These are phyloP conservation scores for Drechslerella dactyloides DNA, from an alignment of 2,329 filamentous ascomycete species.

Conservation along the genomic window DNA sequence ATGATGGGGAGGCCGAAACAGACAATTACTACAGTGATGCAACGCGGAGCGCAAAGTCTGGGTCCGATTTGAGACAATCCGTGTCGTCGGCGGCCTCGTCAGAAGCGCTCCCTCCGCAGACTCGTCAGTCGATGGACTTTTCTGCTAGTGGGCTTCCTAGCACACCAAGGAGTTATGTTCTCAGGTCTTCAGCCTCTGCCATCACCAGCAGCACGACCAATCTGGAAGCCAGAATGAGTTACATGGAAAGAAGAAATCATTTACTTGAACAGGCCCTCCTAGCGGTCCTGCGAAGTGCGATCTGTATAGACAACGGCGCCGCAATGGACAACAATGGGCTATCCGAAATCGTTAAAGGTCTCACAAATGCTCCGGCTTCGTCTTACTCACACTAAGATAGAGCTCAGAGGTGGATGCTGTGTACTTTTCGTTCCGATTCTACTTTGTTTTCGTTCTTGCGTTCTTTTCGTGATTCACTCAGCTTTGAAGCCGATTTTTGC, in stretches of 20 bases:
- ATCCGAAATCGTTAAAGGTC: slow-evolving; percentile 34
- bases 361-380: slow-evolving; percentile 10
- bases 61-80: slow-evolving; percentile 9
- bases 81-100: slow-evolving; percentile 29
- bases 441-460: too few relatives aligned
- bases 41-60: neutral
- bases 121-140: slow-evolving; percentile 10
- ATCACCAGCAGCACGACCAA: neutral
- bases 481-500: too few relatives aligned
- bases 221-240: slow-evolving; percentile 52
- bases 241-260: slow-evolving; percentile 54
- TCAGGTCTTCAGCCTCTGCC: neutral
- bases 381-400: neutral
- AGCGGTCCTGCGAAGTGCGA: slow-evolving; percentile 53
- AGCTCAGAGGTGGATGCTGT: too few relatives aligned
- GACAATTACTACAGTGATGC: slow-evolving; percentile 11
- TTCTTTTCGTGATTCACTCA: too few relatives aligned
- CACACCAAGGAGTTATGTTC: neutral
- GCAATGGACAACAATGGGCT: slow-evolving; percentile 17
- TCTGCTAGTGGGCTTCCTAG: neutral
- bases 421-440: too few relatives aligned
- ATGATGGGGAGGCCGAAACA: neutral
- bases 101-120: slow-evolving; percentile 20
- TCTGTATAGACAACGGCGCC: slow-evolving; percentile 27
- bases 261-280: slow-evolving; percentile 54